Percentiles rank a stretch among this genome's conserved stretches.
These are phyloP conservation scores for Solanum peruvianum DNA, from an alignment of 257 asterid genomes.

Conservation along the genomic window DNA sequence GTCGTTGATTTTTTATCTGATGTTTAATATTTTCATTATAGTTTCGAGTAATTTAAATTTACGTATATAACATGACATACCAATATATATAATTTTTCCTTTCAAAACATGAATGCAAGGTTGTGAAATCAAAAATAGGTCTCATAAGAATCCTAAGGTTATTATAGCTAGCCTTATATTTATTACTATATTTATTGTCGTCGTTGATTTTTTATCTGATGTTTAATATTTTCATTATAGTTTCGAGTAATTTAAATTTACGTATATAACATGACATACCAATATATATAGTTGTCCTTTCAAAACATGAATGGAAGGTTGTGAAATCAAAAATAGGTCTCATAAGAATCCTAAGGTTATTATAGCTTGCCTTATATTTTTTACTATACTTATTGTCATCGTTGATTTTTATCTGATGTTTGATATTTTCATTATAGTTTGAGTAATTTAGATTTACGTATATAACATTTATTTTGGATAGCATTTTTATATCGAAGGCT, in stretches of 20 bases:
- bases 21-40: rapidly evolving
- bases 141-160: too few species aligned
- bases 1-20: not conserved
- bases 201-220: too few species aligned
- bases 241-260: too few species aligned
- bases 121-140: too few species aligned
- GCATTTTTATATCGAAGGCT: not conserved
- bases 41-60: not conserved
- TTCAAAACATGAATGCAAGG: too few species aligned
- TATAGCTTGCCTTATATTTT: not conserved
- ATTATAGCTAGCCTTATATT: too few species aligned
- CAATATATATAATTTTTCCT: too few species aligned
- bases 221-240: too few species aligned
- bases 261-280: too few species aligned
- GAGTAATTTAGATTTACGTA: not conserved
- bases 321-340: not conserved
- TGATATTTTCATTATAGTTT: rapidly evolving
- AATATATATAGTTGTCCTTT: not conserved
- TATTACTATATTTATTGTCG: too few species aligned
- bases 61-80: not conserved
- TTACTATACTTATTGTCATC: too few species aligned
- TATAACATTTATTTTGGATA: not conserved
- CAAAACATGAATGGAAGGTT: not conserved
- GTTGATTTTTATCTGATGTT: not conserved
- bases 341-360: not conserved